These are phyloP conservation scores for Colletotrichum brevisporum DNA, from an alignment of 2,329 filamentous ascomycete genomes.

Conservation along the genomic window DNA sequence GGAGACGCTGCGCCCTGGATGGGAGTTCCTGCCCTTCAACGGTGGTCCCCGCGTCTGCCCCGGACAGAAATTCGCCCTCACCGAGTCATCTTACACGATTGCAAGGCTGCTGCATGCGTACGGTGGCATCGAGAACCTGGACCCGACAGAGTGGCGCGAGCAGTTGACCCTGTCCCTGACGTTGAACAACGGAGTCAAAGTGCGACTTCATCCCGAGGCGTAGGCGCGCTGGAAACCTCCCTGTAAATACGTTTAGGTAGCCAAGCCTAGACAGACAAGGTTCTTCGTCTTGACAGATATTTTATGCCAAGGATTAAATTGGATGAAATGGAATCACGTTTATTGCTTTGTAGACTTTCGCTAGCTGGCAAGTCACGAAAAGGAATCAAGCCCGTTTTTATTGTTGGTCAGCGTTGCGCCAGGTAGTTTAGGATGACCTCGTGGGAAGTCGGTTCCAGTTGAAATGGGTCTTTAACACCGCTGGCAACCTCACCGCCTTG, in stretches of 20 bases:
- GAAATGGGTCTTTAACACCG: too few species aligned
- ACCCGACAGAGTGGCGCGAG: constrained; percentile 29
- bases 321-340: too few species aligned
- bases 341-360: too few species aligned
- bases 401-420: too few species aligned
- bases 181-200: constrained; percentile 31
- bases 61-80: constrained; percentile 45
- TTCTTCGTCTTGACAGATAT: too few species aligned
- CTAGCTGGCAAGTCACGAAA: too few species aligned
- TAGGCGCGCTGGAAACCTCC: background rate
- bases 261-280: background rate
- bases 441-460: too few species aligned
- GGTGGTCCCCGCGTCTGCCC: constrained; percentile 52
- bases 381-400: too few species aligned
- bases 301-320: too few species aligned
- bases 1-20: constrained; percentile 48
- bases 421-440: too few species aligned
- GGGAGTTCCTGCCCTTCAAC: constrained; percentile 56
- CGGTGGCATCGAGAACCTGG: constrained; percentile 22
- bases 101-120: constrained; percentile 48
- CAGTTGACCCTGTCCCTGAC: constrained; percentile 35
- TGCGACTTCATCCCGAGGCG: constrained; percentile 23
- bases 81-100: constrained; percentile 42
- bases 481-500: too few species aligned
- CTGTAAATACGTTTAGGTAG: background rate